These are phyloP conservation scores for Panicum miliaceum DNA, from an alignment of 176 grass and related monocot species.

Conservation along the genomic window DNA sequence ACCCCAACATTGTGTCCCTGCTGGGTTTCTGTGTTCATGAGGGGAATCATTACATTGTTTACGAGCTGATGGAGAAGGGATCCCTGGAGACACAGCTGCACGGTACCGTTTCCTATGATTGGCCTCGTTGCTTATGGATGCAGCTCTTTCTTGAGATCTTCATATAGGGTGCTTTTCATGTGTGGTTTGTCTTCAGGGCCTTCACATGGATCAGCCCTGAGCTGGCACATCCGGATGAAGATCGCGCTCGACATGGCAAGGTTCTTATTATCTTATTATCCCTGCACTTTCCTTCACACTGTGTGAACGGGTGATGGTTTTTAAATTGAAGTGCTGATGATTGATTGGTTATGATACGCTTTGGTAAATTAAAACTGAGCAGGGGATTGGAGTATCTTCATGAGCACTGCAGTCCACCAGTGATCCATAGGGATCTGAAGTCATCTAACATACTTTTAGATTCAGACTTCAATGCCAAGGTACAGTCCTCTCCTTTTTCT, in stretches of 20 bases:
- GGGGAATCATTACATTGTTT: conserved; percentile 75
- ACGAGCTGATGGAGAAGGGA: conserved; percentile 96
- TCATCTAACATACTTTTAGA: conserved; percentile 99
- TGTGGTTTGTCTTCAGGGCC: conserved; percentile 63
- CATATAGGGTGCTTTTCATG: conserved; percentile 42
- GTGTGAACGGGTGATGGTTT: conserved; percentile 10
- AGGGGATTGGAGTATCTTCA: conserved; percentile 99
- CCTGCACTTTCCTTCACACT: conserved; percentile 40
- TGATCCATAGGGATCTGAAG: conserved; percentile 97
- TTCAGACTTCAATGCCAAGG: conserved; percentile 90
- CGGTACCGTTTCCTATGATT: conserved; percentile 59
- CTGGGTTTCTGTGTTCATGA: conserved; percentile 87
- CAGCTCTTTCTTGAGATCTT: conserved; percentile 62
- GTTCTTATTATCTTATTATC: conserved; percentile 53
- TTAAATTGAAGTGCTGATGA: conserved; percentile 37
- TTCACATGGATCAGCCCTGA: conserved; percentile 87
- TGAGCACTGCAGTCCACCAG: conserved; percentile 87
- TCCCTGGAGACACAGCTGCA: conserved; percentile 91
- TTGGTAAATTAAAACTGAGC: conserved; percentile 42
- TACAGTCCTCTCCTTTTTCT: conserved; percentile 36
- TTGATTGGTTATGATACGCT: conserved; percentile 45
- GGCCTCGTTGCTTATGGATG: conserved; percentile 46
- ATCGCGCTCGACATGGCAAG: conserved; percentile 91
- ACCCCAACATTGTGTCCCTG: conserved; percentile 93
- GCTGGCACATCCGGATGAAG: conserved; percentile 95